Conservation (phyloP, 164 flowering plant genomes). For the Annona squamosa region DNA sequence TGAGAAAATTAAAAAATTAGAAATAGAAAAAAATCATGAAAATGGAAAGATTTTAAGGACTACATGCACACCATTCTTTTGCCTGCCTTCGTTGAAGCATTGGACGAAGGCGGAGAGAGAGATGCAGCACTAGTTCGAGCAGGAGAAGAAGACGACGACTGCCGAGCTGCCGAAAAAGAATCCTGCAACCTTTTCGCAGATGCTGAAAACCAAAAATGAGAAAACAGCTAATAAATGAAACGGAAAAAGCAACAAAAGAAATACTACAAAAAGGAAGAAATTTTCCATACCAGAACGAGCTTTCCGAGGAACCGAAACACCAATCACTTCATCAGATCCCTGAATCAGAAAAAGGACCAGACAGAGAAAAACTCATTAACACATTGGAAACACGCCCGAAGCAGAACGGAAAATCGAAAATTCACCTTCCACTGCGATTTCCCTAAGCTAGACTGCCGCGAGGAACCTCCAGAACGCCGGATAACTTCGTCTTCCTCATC, state of each 20-base stretch:
- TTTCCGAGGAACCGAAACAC: conserved; percentile 14
- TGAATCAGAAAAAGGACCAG: conserved; percentile 1
- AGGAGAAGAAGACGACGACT: conserved; percentile 10
- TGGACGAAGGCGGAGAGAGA: conserved; percentile 7
- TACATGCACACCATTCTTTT: conserved; percentile 5
- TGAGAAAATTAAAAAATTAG: neutral
- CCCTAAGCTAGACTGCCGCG: neutral
- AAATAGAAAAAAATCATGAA: neutral
- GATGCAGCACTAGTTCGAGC: conserved; percentile 4
- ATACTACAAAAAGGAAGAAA: neutral
- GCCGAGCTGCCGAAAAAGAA: conserved; percentile 7
- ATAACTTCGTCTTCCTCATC: conserved; percentile 10
- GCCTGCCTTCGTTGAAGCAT: conserved; percentile 7
- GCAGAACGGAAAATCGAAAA: neutral
- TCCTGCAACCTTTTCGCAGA: conserved; percentile 12
- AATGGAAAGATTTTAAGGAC: neutral
- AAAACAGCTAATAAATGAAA: neutral
- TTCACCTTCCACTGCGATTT: conserved; percentile 9
- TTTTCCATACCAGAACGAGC: conserved; percentile 11
- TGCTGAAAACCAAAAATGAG: conserved; percentile 1
- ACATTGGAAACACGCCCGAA: neutral
- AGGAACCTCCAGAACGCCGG: neutral
- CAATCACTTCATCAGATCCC: conserved; percentile 13
- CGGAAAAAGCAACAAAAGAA: neutral
- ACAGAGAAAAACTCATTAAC: neutral